Evolutionary conservation across 106 monocot genomes (phyloP).

Genomic region (Dendrobium nobile): DNA sequence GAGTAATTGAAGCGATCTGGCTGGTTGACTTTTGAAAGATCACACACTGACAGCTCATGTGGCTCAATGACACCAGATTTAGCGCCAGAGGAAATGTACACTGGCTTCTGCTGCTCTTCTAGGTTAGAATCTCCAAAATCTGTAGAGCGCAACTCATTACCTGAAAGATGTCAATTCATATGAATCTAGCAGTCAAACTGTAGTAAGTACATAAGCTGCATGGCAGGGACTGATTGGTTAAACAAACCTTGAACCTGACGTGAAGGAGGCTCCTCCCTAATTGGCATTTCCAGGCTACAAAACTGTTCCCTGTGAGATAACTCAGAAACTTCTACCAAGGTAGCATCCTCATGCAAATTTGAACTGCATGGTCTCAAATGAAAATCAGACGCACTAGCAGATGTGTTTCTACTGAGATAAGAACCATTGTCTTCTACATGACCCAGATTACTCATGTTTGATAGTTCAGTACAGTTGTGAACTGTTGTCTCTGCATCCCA

Average conservation of each 20-base stretch:
- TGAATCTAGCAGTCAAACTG: neutral
- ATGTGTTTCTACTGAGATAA: neutral
- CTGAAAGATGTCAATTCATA: slow-evolving; percentile 10
- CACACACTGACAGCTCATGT: slow-evolving; percentile 6
- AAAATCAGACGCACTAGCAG: slow-evolving; percentile 15
- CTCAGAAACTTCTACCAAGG: slow-evolving; percentile 13
- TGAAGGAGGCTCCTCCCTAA: slow-evolving; percentile 12
- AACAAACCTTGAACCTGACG: slow-evolving; percentile 44
- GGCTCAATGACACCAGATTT: slow-evolving; percentile 5
- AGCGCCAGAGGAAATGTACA: neutral
- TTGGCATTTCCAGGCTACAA: slow-evolving; percentile 14
- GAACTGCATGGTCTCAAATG: slow-evolving; percentile 27
- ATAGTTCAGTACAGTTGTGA: slow-evolving; percentile 10
- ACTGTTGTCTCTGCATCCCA: neutral
- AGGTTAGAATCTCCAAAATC: slow-evolving; percentile 6
- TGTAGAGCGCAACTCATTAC: slow-evolving; percentile 3
- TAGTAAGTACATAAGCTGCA: neutral
- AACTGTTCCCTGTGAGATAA: slow-evolving; percentile 6
- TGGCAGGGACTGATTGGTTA: neutral
- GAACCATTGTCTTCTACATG: slow-evolving; percentile 5
- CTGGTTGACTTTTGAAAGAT: slow-evolving; percentile 18
- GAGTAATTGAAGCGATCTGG: slow-evolving; percentile 23
- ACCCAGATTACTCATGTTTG: slow-evolving; percentile 9
- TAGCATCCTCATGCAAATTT: slow-evolving; percentile 8
- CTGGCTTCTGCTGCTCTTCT: slow-evolving; percentile 16